A percentile compares a stretch with the other conserved stretches of the same genome.
Conservation (phyloP, 2,329 filamentous ascomycete species). For the Neoarthrinium moseri region DNA sequence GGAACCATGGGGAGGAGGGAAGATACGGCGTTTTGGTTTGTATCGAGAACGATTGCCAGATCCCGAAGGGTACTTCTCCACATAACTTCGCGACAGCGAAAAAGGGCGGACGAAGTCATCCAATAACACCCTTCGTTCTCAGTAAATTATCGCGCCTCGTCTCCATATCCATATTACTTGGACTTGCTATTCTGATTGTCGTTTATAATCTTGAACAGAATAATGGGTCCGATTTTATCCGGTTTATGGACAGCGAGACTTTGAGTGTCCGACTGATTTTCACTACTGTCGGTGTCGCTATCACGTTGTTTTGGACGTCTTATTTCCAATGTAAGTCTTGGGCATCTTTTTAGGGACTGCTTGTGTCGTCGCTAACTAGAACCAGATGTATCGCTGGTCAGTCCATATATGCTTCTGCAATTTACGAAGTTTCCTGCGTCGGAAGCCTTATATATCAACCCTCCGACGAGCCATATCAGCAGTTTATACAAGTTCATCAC, state of each 20-base stretch:
- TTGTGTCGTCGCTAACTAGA: not conserved
- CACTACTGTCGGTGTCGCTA: constrained; percentile 34
- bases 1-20: not conserved
- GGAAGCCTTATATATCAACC: constrained; percentile 36
- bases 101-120: constrained; percentile 7
- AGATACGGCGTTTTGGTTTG: constrained; percentile 24
- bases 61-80: too few relatives aligned
- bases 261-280: constrained; percentile 40
- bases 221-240: constrained; percentile 34
- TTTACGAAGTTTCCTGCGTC: constrained; percentile 31
- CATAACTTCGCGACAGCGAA: too few relatives aligned
- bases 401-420: constrained; percentile 33
- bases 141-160: constrained; percentile 19
- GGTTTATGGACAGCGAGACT: constrained; percentile 37
- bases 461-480: constrained; percentile 30
- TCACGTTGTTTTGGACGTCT: constrained; percentile 35
- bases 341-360: not conserved
- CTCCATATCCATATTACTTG: constrained; percentile 24
- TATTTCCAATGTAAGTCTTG: constrained; percentile 32
- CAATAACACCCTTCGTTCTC: constrained; percentile 29
- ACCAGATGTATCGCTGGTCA: constrained; percentile 31
- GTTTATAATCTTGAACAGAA: constrained; percentile 35
- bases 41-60: not conserved
- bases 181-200: constrained; percentile 29
- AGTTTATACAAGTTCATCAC: constrained; percentile 37